Base-by-base conservation (phyloP, 805 yeast species). In the Yarrowia bubula region DNA sequence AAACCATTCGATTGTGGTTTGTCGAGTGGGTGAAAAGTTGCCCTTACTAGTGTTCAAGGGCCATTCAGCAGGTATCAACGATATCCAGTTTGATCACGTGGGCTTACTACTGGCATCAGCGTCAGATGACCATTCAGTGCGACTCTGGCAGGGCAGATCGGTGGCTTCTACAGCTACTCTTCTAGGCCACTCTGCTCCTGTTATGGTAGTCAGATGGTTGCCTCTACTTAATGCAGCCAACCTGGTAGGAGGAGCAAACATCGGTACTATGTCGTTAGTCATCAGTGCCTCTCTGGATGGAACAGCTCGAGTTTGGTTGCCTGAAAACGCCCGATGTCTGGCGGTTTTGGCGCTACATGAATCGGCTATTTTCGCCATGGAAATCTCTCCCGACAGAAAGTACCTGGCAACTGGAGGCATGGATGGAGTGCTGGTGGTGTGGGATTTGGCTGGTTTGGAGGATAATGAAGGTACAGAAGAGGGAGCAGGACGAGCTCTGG, bases 121-220 rank as follows among this genome's bases (percentile, higher is more conserved):
- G 8, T 86, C 96, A 1, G 96, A 90, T 72, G 97, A 92, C 73
- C 81, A 83, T 65, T 78, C 83, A 0, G 80, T 92, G 8, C 83
- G 90, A 69, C 78, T 91, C 18, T 92, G 97, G 96, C 79, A 53
- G 85, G 96, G 96, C 63, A 87, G 61, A 69, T 76, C 67, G 67
- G 96, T 89, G 78, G 77, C 64, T 62, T 69, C 64, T 61, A 70
- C 69, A 8, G 44, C 66, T 17, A 64, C 67, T 9, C 66, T 73
- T 8, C 22, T 51, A 9, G 72, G 72, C 1, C 72, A 70, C 63
- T 61, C 68, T 0, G 74, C 70, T 4, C 75, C 75, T 0, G 69
- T 74, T 7, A 66, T 70, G 43, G 66, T 65, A 10, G 63, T 66
- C 4, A 57, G 58, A 17, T 71, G 73, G 73, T 47, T 70, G n/a